phyloP scores from a whole-genome alignment of 345 rosid species.

The Gossypium sturtianum region DNA sequence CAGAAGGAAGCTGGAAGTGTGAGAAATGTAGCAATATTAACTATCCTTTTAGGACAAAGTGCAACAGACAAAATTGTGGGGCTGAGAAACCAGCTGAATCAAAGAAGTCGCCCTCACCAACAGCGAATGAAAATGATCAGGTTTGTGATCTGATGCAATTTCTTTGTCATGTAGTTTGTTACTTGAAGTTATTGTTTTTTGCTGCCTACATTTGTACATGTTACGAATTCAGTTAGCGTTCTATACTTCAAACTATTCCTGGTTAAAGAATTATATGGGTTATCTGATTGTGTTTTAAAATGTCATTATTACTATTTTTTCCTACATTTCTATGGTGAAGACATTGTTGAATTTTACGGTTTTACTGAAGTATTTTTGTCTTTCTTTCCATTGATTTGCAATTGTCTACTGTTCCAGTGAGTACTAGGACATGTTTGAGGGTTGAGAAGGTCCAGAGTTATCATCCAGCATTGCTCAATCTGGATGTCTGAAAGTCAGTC shows the following conservation, averaged over 20 bases:
- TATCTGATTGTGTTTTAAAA: not conserved
- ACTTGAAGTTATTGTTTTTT: slow-evolving; percentile 22
- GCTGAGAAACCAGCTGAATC: slow-evolving; percentile 83
- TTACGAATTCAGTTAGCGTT: slow-evolving; percentile 23
- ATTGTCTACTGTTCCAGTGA: slow-evolving; percentile 99
- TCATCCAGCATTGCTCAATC: slow-evolving; percentile 79
- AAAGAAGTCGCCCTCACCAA: slow-evolving; percentile 57
- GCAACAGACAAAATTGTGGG: slow-evolving; percentile 95
- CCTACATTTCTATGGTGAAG: not conserved
- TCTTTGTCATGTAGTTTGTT: slow-evolving; percentile 26
- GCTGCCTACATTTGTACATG: slow-evolving; percentile 19
- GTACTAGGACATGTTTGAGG: slow-evolving; percentile 98
- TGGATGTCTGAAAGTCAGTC: slow-evolving; percentile 96
- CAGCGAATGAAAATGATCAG: slow-evolving; percentile 73
- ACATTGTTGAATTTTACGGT: slow-evolving; percentile 6
- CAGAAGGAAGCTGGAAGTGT: slow-evolving; percentile 99
- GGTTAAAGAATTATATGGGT: slow-evolving; percentile 10
- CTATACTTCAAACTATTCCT: slow-evolving; percentile 11
- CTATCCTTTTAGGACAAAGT: slow-evolving; percentile 93
- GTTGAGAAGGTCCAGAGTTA: slow-evolving; percentile 87
- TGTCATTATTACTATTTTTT: not conserved
- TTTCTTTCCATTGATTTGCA: slow-evolving; percentile 52
- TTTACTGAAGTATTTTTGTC: slow-evolving; percentile 18
- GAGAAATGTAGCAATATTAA: slow-evolving; percentile 90
- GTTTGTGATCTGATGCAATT: slow-evolving; percentile 49